Evolutionary conservation across 139 green algal genomes (phyloP), one percentile per base, ranked within the genome.

Genomic region (Mesotaenium endlicherianum): DNA sequence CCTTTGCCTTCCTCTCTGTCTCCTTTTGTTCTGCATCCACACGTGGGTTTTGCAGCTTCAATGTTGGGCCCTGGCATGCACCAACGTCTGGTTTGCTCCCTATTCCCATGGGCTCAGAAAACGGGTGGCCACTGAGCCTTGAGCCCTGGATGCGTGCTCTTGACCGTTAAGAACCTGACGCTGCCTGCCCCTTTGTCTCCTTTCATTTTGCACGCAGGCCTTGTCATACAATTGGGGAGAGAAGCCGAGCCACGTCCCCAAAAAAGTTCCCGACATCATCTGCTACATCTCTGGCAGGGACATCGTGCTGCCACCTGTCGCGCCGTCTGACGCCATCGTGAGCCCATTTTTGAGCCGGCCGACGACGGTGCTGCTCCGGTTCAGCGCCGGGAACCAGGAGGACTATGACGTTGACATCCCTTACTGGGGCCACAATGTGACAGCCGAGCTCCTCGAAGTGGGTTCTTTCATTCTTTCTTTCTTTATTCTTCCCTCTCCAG

Each of bases 221-320:
- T 50, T 84, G 34, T 44, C 77, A 40, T 84, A 84, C 68, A 79
- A 79, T 1, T 76, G 78, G 43, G 77, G 77, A 2, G 36, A 31
- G 16, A 36, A 14, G n/a, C 30, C 59, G n/a, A 31, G 34, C 34
- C 17, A 41, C 16, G 57, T 44, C 43, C n/a, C n/a, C n/a, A n/a
- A n/a, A n/a, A n/a, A n/a, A n/a, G 31, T 84, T 14, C 77, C 77
- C 1, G 77, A 84, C 57, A 84, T 84, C 68, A 53, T 53, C 30
- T 84, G 77, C 68, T 84, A 84, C 57, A 45, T 57, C 17, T 26
- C 77, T 26, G 60, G 78, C 57, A 31, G 60, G 2, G 77, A 84
- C 68, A 84, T 84, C 17, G 77, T 84, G 34, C 36, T 84, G 36
- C 77, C 77, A 30, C 58, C 77, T 6, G 20, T 84, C 3, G 77